Conservation (phyloP, 192 early-diverging fungal genomes). For the Entomortierella chlamydospora region DNA sequence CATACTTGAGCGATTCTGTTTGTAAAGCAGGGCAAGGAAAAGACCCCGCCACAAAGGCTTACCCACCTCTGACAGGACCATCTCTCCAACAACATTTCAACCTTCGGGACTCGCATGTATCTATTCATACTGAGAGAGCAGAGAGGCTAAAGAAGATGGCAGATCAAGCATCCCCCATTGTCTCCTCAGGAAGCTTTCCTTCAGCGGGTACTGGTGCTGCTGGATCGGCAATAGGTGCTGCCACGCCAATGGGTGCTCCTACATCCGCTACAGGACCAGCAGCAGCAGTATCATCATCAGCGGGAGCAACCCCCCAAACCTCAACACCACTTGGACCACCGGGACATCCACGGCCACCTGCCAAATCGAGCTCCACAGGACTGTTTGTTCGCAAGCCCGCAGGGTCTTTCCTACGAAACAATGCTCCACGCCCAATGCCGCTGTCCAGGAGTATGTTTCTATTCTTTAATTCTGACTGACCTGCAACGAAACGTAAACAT, state of each 20-base stretch:
- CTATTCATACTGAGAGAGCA: slow-evolving; percentile 28
- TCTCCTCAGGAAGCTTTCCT: slow-evolving; percentile 8
- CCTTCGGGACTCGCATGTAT: slow-evolving; percentile 23
- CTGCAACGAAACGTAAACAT: no score
- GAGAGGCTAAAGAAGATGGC: slow-evolving; percentile 42
- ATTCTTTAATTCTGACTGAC: not conserved
- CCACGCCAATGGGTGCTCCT: not conserved
- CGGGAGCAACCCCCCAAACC: not conserved
- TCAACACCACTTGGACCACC: not conserved
- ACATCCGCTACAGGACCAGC: not conserved
- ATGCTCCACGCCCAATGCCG: slow-evolving; percentile 44
- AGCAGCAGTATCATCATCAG: not conserved
- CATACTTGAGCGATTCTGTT: slow-evolving; percentile 42
- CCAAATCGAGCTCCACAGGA: slow-evolving; percentile 23
- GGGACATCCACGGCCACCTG: slow-evolving; percentile 23
- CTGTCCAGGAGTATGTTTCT: slow-evolving; percentile 36
- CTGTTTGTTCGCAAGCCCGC: slow-evolving; percentile 42
- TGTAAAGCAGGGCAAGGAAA: slow-evolving; percentile 36
- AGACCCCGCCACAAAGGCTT: slow-evolving; percentile 34
- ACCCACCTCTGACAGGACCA: slow-evolving; percentile 42
- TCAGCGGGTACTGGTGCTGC: not conserved
- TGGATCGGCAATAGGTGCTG: not conserved
- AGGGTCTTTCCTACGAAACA: slow-evolving; percentile 42
- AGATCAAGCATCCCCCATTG: slow-evolving; percentile 32
- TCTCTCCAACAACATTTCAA: slow-evolving; percentile 45